Evolutionary conservation across 2,329 filamentous ascomycete species (phyloP).

Genomic region (Fusarium euwallaceae): DNA sequence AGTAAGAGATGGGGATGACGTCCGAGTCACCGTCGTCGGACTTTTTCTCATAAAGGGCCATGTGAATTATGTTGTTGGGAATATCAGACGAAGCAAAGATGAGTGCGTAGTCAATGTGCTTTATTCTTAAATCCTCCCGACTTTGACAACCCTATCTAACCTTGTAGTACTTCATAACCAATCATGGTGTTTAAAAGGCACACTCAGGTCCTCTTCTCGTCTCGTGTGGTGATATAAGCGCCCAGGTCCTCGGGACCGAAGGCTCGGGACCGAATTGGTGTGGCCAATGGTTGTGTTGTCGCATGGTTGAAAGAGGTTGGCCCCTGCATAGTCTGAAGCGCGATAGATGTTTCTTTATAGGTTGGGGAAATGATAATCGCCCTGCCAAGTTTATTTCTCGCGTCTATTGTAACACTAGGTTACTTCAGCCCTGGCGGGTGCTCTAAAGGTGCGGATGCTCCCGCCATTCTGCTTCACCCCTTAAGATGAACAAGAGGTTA

Average conservation of each 20-base stretch:
- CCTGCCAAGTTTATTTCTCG: background rate
- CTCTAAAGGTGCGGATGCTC: background rate
- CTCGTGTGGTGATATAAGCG: conserved; percentile 2
- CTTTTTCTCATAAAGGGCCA: background rate
- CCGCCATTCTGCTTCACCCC: background rate
- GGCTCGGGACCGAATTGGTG: background rate
- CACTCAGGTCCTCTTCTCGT: background rate
- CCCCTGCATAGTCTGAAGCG: background rate
- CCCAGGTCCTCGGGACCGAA: background rate
- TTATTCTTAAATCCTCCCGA: background rate
- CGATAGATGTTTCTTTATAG: background rate
- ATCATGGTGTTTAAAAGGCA: background rate
- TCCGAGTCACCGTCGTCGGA: background rate
- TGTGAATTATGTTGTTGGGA: background rate
- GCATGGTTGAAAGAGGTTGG: background rate
- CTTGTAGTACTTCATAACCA: background rate
- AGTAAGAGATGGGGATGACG: background rate
- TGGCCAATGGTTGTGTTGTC: background rate
- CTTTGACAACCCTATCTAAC: background rate
- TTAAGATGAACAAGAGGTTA: background rate
- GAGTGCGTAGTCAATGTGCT: background rate
- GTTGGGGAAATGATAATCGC: background rate
- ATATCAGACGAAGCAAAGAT: background rate
- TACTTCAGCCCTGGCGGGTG: background rate
- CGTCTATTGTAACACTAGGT: background rate